These are phyloP conservation scores for Medicago lupulina DNA, from an alignment of 306 rosid species.

Conservation along the genomic window DNA sequence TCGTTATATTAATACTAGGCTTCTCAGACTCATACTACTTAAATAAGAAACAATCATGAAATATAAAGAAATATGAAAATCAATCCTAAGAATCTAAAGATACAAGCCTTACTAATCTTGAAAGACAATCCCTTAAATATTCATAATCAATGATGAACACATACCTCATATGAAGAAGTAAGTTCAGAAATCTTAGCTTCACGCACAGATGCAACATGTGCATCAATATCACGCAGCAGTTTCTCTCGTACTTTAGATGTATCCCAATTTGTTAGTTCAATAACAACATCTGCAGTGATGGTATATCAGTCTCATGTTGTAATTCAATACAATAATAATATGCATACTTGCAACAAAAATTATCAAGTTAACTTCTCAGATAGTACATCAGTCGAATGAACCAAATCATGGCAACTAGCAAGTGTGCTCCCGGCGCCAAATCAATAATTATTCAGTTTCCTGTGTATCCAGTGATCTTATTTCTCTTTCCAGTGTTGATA, in stretches of 20 bases:
- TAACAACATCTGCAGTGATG: slow-evolving; percentile 73
- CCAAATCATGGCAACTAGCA: slow-evolving; percentile 36
- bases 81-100: slow-evolving; percentile 14
- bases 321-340: slow-evolving; percentile 28
- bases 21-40: not conserved
- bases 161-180: slow-evolving; percentile 73
- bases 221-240: slow-evolving; percentile 86
- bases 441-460: slow-evolving; percentile 26
- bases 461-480: slow-evolving; percentile 16
- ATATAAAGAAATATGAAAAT: not conserved
- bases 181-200: slow-evolving; percentile 82
- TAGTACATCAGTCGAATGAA: slow-evolving; percentile 26
- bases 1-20: not conserved
- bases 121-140: slow-evolving; percentile 31
- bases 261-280: slow-evolving; percentile 86
- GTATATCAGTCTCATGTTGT: slow-evolving; percentile 40
- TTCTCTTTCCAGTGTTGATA: slow-evolving; percentile 13
- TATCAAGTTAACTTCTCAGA: slow-evolving; percentile 32
- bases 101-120: slow-evolving; percentile 10
- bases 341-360: slow-evolving; percentile 25
- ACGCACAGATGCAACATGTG: slow-evolving; percentile 71
- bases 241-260: slow-evolving; percentile 83
- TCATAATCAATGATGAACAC: slow-evolving; percentile 19
- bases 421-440: slow-evolving; percentile 17
- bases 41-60: not conserved